A percentile compares a stretch with the other conserved stretches of the same genome.
Evolutionary conservation across 495 filamentous ascomycete species (phyloP).

Genomic region (Penicillium maclennaniae): DNA sequence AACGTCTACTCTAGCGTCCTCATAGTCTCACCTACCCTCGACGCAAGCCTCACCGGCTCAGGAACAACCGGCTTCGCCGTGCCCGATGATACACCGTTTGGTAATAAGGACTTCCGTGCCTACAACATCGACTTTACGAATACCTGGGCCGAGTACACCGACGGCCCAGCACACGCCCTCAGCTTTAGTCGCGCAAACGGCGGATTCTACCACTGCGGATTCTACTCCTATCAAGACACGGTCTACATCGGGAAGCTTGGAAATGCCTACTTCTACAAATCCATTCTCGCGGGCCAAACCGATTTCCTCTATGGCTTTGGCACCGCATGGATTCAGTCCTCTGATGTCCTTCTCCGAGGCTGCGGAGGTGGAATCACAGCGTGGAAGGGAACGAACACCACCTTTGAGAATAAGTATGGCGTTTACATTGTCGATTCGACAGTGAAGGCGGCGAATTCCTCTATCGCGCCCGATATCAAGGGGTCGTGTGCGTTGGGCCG

Average conservation of each 20-base stretch:
- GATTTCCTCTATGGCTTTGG: conserved; percentile 58
- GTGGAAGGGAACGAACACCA: conserved; percentile 64
- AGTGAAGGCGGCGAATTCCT: conserved; percentile 48
- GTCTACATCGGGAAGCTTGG: conserved; percentile 60
- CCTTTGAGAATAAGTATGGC: conserved; percentile 59
- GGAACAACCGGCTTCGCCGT: conserved; percentile 55
- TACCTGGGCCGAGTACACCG: conserved; percentile 48
- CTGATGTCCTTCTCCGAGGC: conserved; percentile 42
- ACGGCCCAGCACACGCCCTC: conserved; percentile 52
- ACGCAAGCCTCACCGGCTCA: conserved; percentile 52
- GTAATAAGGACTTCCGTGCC: conserved; percentile 51
- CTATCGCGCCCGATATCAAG: conserved; percentile 40
- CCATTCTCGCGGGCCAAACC: conserved; percentile 55
- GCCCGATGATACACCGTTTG: conserved; percentile 54
- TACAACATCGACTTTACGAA: conserved; percentile 61
- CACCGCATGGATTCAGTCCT: conserved; percentile 46
- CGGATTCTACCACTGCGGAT: conserved; percentile 55
- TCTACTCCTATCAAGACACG: conserved; percentile 59
- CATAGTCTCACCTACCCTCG: conserved; percentile 53
- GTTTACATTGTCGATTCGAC: conserved; percentile 53
- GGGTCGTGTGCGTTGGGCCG: conserved; percentile 54
- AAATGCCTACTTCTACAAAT: conserved; percentile 54
- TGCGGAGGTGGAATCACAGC: conserved; percentile 63
- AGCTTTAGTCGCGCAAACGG: conserved; percentile 54
- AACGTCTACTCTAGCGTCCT: conserved; percentile 55